These are phyloP conservation scores for Paramecium tetraurelia DNA, from an alignment of 73 alveolate genomes.

Conservation along the genomic window DNA sequence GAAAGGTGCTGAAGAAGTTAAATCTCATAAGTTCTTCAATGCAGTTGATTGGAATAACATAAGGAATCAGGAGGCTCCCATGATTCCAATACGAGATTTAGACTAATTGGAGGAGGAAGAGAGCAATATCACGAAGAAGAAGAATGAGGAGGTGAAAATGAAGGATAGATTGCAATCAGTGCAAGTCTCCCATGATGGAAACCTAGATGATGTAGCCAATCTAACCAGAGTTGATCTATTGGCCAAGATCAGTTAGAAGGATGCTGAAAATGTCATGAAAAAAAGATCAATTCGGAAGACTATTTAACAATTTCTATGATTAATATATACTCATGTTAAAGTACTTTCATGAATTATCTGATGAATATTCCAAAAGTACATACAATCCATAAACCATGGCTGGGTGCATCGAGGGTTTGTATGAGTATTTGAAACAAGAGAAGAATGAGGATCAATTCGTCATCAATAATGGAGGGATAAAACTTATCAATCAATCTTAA, in stretches of 20 bases:
- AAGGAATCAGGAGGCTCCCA: slow-evolving; percentile 46
- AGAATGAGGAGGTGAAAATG: slow-evolving; percentile 50
- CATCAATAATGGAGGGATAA: background rate
- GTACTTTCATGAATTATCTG: background rate
- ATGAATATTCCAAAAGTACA: background rate
- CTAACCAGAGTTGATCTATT: slow-evolving; percentile 56
- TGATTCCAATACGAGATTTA: slow-evolving; percentile 35
- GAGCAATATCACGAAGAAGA: background rate
- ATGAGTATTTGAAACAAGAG: background rate
- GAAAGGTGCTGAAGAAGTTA: slow-evolving; percentile 64
- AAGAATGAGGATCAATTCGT: background rate
- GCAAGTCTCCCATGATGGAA: slow-evolving; percentile 14
- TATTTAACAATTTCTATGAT: background rate
- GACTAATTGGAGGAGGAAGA: slow-evolving; percentile 40
- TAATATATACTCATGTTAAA: background rate
- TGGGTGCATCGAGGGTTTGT: background rate
- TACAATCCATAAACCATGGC: background rate
- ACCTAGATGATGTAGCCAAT: slow-evolving; percentile 19
- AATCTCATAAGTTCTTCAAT: slow-evolving; percentile 65
- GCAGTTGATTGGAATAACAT: slow-evolving; percentile 64
- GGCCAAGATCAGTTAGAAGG: slow-evolving; percentile 40
- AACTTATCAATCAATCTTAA: background rate
- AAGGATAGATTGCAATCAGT: background rate
- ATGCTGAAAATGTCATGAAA: slow-evolving; percentile 54
- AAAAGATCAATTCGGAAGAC: slow-evolving; percentile 5